A percentile compares a stretch with the other conserved stretches of the same genome.
Conservation (phyloP, 2,329 filamentous ascomycete species). For the Colletotrichum tabaci region DNA sequence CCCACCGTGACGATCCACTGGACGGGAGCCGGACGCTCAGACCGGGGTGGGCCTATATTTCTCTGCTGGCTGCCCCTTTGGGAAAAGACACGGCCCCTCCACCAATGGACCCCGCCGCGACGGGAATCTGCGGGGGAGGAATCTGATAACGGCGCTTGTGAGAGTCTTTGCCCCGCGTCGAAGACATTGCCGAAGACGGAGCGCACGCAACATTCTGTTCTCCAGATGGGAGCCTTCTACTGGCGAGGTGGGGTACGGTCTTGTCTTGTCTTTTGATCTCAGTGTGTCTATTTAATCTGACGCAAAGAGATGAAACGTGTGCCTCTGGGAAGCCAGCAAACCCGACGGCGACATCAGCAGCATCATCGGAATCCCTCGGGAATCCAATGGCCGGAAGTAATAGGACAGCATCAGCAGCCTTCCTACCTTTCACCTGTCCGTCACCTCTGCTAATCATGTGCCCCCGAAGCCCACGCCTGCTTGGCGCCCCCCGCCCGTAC, state of each 20-base stretch:
- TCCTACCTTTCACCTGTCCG: neutral
- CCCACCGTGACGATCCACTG: conserved; percentile 18
- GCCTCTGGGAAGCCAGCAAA: too few relatives aligned
- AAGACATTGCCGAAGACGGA: neutral
- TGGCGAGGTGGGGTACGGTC: neutral
- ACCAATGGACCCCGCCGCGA: conserved; percentile 7
- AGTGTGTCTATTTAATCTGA: too few relatives aligned
- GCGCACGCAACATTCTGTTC: too few relatives aligned
- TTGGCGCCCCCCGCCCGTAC: neutral
- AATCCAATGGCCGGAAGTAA: too few relatives aligned
- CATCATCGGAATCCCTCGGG: too few relatives aligned
- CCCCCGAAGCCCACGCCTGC: neutral
- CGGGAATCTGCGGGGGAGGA: neutral
- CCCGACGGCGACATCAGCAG: too few relatives aligned
- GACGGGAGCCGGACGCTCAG: conserved; percentile 23
- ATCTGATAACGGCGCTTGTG: neutral
- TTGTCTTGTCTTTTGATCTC: too few relatives aligned
- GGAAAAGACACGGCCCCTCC: conserved; percentile 18
- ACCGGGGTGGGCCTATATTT: conserved; percentile 23
- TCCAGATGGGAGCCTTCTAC: neutral
- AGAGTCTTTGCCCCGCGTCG: neutral
- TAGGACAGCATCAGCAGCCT: too few relatives aligned
- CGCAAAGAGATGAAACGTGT: too few relatives aligned
- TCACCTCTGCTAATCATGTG: neutral
- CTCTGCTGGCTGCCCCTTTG: conserved; percentile 28